phyloP scores from a whole-genome alignment of 1,139 yeast species.

The Kodamaea arcana region DNA sequence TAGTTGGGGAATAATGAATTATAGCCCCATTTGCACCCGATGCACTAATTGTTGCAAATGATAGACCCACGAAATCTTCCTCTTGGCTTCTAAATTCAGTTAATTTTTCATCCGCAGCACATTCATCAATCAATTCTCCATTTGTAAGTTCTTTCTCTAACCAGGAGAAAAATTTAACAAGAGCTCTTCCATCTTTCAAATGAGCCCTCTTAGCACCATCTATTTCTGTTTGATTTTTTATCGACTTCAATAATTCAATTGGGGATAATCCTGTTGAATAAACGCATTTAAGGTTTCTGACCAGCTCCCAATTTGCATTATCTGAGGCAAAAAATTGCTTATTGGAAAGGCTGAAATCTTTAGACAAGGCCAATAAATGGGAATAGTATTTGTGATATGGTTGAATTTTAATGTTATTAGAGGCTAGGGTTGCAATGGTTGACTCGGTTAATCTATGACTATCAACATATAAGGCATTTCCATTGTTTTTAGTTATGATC shows the following conservation, averaged over 20 bases:
- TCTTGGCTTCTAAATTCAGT: conserved; percentile 60
- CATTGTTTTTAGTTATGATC: conserved; percentile 47
- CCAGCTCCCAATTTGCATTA: conserved; percentile 78
- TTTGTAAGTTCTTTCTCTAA: conserved; percentile 62
- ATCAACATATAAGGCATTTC: conserved; percentile 60
- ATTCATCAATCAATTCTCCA: conserved; percentile 66
- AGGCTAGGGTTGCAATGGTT: conserved; percentile 22
- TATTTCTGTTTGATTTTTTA: conserved; percentile 72
- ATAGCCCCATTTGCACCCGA: conserved; percentile 92
- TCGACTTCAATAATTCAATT: conserved; percentile 69
- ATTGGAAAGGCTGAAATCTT: conserved; percentile 34
- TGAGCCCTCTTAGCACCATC: conserved; percentile 77
- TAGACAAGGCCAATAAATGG: conserved; percentile 42
- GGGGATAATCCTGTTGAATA: conserved; percentile 51
- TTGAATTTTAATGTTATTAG: conserved; percentile 42
- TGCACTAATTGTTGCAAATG: conserved; percentile 90
- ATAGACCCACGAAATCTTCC: conserved; percentile 69
- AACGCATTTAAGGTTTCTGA: conserved; percentile 45
- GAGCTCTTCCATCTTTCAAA: conserved; percentile 81
- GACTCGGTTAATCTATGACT: conserved; percentile 15
- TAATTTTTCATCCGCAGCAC: conserved; percentile 69
- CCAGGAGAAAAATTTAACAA: conserved; percentile 82
- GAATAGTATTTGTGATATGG: conserved; percentile 57
- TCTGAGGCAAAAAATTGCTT: conserved; percentile 57
- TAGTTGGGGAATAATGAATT: conserved; percentile 80